A percentile compares a stretch with the other conserved stretches of the same genome.
phyloP scores from a whole-genome alignment of 2,329 filamentous ascomycete genomes.

The Ophiocordyceps australis region DNA sequence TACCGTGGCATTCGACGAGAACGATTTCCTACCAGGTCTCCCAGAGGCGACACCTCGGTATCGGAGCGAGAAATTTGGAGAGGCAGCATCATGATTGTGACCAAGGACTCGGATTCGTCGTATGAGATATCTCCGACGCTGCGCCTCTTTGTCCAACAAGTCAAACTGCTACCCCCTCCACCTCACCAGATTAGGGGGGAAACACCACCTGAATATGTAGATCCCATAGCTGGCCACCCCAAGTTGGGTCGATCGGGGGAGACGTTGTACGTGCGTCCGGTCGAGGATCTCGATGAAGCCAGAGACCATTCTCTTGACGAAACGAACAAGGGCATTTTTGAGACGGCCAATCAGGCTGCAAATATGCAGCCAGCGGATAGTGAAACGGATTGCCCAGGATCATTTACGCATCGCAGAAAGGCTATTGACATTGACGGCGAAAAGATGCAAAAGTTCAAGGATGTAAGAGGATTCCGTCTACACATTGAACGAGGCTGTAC shows the following conservation, averaged over 20 bases:
- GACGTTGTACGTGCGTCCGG: constrained; percentile 72
- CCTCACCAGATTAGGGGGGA: constrained; percentile 47
- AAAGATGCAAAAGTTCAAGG: constrained; percentile 61
- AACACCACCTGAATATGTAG: constrained; percentile 66
- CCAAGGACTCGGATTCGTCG: constrained; percentile 63
- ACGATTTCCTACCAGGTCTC: constrained; percentile 18
- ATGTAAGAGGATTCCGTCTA: constrained; percentile 65
- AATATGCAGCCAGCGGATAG: constrained; percentile 24
- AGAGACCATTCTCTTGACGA: constrained; percentile 66
- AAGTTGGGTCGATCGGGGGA: constrained; percentile 75
- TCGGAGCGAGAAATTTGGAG: constrained; percentile 69
- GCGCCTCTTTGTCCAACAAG: constrained; percentile 71
- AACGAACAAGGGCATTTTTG: constrained; percentile 68
- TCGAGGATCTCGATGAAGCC: constrained; percentile 67
- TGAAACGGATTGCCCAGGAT: constrained; percentile 28
- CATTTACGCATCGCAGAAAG: constrained; percentile 33
- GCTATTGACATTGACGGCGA: constrained; percentile 54
- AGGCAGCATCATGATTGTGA: constrained; percentile 91
- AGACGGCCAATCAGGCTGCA: constrained; percentile 38
- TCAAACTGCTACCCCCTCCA: constrained; percentile 64
- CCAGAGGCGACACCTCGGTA: constrained; percentile 5
- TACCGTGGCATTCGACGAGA: constrained; percentile 72
- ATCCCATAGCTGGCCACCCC: constrained; percentile 73
- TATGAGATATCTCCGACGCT: constrained; percentile 66
- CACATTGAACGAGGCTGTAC: constrained; percentile 77